Base-by-base conservation (phyloP, 164 flowering plant genomes). In the Chimonanthus praecox region DNA sequence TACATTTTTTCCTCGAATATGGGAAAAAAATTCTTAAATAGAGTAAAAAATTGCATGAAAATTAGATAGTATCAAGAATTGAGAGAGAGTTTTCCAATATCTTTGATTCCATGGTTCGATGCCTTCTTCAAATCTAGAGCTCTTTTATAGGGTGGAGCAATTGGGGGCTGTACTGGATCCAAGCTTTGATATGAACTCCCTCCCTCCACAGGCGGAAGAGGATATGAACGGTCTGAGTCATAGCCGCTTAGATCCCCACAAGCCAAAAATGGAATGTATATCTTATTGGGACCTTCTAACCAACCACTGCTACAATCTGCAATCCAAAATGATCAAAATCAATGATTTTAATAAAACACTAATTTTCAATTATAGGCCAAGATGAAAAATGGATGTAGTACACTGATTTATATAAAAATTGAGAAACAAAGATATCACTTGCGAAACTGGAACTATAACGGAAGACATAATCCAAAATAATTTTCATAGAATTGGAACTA, bases 211-310 rank as follows among this genome's bases (percentile, higher is more conserved):
- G 78, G 82, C 4, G 97, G 92, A 49, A 94, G 94, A 13, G 99
- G 97, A 78, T 96, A 94, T n/a, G 98, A 96, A n/a, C 94, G 90
- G 73, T 96, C 98, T 0, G 98, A 96, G 74, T 96, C 97, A 76
- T 89, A 94, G 2, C 98, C 97, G 72, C 84, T 83, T 6, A 93
- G 91, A 80, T 95, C 99, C 46, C 97, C 98, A 69, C 99, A 95
- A 66, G 98, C 99, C 75, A 94, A 80, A 84, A 96, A 96, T 66
- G 99, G 98, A 47, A 96, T 90, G 71, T 90, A 93, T 71, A 92
- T 94, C 84, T 96, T 94, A 70, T 96, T 94, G 70, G 95, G 91
- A 47, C 99, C 97, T 87, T 94, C 98, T 73, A 94, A 75, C 97
- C 99, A 91, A 2, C 90, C 99, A 75, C 98, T 94, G 71, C 95